phyloP scores from a whole-genome alignment of 2,329 filamentous ascomycete species.

The Cryphonectria parasitica region DNA sequence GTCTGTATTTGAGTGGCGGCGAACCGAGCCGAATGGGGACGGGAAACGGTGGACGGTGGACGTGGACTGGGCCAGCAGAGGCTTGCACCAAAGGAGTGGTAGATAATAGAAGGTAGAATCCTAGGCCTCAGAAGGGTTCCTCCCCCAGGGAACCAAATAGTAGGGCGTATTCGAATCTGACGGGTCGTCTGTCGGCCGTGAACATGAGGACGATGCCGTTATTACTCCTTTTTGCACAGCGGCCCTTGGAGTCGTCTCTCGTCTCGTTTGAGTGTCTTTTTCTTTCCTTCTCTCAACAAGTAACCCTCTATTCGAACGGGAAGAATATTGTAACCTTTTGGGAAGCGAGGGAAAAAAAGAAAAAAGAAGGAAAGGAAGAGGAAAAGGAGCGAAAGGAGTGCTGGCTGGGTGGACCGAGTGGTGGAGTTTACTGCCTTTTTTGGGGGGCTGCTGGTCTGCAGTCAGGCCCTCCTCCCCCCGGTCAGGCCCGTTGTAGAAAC shows the following conservation, averaged over 20 bases:
- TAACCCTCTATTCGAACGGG: background rate
- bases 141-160: background rate
- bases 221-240: background rate
- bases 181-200: background rate
- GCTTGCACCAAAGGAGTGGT: background rate
- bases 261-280: background rate
- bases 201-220: background rate
- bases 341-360: no score
- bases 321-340: background rate
- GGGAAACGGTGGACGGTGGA: background rate
- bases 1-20: background rate
- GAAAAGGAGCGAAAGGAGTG: background rate
- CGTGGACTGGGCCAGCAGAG: background rate
- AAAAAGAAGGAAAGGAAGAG: background rate
- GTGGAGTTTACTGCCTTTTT: slow-evolving; percentile 11
- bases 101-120: background rate
- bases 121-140: background rate
- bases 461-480: background rate
- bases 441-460: background rate
- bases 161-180: background rate
- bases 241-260: background rate
- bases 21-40: background rate
- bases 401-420: background rate
- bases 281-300: background rate
- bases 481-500: background rate